These are phyloP conservation scores for Hanseniaspora thailandica DNA, from an alignment of 805 yeast genomes.

Conservation along the genomic window DNA sequence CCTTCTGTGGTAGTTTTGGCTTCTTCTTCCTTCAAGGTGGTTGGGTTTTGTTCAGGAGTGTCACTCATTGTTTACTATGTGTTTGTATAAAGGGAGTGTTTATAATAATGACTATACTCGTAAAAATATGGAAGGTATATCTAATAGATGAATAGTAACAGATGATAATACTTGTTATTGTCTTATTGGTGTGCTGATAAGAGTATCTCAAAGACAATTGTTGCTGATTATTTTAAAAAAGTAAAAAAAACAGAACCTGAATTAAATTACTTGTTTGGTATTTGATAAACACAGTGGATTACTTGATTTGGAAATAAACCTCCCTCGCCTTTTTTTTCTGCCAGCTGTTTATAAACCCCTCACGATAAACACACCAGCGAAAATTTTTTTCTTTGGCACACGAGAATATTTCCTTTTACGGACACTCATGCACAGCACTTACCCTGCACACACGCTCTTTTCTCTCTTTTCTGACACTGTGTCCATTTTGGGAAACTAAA, in stretches of 20 bases:
- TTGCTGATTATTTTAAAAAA: background rate
- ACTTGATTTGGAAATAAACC: background rate
- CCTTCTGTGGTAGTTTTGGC: conserved; percentile 12
- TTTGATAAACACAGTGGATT: conserved; percentile 4
- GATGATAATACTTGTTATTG: too few species aligned
- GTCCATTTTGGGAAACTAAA: conserved; percentile 3
- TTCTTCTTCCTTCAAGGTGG: conserved; percentile 15
- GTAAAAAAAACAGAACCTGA: background rate
- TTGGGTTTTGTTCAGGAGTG: background rate
- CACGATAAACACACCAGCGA: background rate
- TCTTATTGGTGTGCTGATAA: background rate
- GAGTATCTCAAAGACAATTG: too few species aligned
- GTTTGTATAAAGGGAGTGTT: too few species aligned
- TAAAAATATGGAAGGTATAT: too few species aligned
- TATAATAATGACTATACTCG: too few species aligned
- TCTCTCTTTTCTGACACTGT: background rate
- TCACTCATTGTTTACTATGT: background rate
- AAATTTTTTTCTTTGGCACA: background rate
- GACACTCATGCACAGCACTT: background rate
- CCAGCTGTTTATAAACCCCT: background rate
- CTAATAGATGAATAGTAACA: too few species aligned
- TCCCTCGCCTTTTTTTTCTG: background rate
- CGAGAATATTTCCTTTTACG: background rate
- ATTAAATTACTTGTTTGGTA: conserved; percentile 4
- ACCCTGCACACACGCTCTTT: background rate